phyloP scores from a whole-genome alignment of 176 grass and related monocot genomes.

The Areca catechu region DNA sequence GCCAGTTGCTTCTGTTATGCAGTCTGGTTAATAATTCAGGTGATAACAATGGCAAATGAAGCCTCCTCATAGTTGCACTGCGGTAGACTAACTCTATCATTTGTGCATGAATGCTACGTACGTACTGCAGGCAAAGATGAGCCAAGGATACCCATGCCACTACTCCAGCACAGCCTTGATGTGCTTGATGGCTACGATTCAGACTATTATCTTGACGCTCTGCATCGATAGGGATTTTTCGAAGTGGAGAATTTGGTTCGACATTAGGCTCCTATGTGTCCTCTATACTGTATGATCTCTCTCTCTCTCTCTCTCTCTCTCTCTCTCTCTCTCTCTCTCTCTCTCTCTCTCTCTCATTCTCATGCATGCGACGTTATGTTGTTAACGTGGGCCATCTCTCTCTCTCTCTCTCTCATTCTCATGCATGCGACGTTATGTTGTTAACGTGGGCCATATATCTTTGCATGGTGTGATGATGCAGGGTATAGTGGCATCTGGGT shows the following conservation, averaged over 20 bases:
- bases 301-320: neutral
- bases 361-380: neutral
- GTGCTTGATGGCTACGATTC: constrained; percentile 29
- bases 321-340: no score
- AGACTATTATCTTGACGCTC: constrained; percentile 20
- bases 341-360: no score
- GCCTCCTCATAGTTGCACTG: neutral
- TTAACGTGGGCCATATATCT: neutral
- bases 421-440: neutral
- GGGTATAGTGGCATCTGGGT: constrained; percentile 33
- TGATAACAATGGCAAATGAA: neutral
- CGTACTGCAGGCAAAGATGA: constrained; percentile 27
- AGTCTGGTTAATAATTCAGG: constrained; percentile 47
- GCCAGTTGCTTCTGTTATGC: constrained; percentile 43
- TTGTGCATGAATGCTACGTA: no score
- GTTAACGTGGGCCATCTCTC: no score
- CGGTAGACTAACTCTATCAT: neutral
- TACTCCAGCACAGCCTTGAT: constrained; percentile 31
- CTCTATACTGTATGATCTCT: constrained; percentile 27
- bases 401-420: no score
- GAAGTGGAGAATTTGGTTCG: constrained; percentile 31
- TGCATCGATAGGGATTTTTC: constrained; percentile 7
- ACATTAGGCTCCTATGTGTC: constrained; percentile 27
- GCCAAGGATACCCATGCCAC: constrained; percentile 28
- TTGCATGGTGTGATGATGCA: neutral